Evolutionary conservation across 805 yeast genomes (phyloP).

Genomic region (Pichia heedii): DNA sequence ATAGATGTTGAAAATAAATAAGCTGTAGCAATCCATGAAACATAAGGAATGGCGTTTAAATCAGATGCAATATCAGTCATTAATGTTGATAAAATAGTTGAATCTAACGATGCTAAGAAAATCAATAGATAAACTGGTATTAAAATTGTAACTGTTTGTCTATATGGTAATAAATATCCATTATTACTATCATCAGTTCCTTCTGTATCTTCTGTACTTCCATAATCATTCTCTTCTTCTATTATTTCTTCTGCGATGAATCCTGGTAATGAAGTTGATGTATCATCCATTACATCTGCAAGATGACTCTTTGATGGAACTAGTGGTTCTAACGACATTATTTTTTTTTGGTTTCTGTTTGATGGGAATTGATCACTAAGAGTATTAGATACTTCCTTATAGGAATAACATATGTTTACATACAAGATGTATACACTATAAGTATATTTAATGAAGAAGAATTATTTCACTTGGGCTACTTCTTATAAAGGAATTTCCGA

Average conservation of each 20-base stretch:
- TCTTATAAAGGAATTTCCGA: too few species aligned
- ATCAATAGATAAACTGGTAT: conserved; percentile 37
- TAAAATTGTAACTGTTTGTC: conserved; percentile 27
- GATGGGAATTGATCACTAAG: too few species aligned
- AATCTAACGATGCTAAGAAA: conserved; percentile 57
- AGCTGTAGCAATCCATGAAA: conserved; percentile 69
- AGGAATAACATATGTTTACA: too few species aligned
- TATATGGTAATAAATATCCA: conserved; percentile 23
- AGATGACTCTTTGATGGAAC: conserved; percentile 2
- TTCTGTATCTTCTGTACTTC: conserved; percentile 5
- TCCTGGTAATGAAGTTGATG: conserved; percentile 24
- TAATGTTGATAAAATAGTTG: conserved; percentile 59
- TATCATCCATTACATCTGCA: conserved; percentile 11
- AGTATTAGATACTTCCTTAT: too few species aligned
- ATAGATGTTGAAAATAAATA: conserved; percentile 62
- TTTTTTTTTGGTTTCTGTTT: too few species aligned
- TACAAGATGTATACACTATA: too few species aligned
- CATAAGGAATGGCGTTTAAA: conserved; percentile 49
- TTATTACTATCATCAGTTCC: conserved; percentile 1
- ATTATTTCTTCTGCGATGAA: conserved; percentile 22
- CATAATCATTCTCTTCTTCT: conserved; percentile 10
- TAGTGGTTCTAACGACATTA: background rate
- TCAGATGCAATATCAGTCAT: conserved; percentile 62
- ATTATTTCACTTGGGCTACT: too few species aligned
- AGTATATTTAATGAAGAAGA: too few species aligned